A percentile compares a stretch with the other conserved stretches of the same genome.
phyloP scores from a whole-genome alignment of 306 rosid genomes.

The Adenanthera pavonina region DNA sequence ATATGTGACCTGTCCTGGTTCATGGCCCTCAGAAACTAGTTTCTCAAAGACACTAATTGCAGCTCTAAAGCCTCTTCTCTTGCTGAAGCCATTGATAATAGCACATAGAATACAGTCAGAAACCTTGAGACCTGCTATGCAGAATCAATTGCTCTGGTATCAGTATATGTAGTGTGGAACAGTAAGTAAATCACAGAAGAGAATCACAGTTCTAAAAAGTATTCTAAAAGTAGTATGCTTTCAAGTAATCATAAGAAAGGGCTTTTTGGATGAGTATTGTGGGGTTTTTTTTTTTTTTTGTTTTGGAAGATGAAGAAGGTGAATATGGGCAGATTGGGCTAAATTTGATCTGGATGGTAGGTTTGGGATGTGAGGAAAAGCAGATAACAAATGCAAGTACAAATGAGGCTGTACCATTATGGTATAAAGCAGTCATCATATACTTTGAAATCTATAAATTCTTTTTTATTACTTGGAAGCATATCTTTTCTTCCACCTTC shows the following conservation, averaged over 20 bases:
- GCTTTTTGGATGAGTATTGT: neutral
- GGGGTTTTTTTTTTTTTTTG: neutral
- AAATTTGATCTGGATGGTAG: neutral
- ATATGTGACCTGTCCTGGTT: slow-evolving; percentile 77
- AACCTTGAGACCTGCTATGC: slow-evolving; percentile 44
- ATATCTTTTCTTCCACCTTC: neutral
- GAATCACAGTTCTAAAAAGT: neutral
- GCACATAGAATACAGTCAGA: slow-evolving; percentile 68
- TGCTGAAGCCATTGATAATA: slow-evolving; percentile 65
- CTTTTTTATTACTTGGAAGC: neutral
- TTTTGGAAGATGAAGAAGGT: neutral
- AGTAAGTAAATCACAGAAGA: neutral
- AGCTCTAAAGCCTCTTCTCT: slow-evolving; percentile 54
- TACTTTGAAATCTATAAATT: too few relatives aligned
- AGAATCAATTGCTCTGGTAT: neutral
- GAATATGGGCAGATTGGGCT: neutral
- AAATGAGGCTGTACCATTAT: neutral
- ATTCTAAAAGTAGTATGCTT: neutral
- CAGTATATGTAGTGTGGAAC: neutral
- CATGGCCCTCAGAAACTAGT: slow-evolving; percentile 54
- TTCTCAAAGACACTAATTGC: slow-evolving; percentile 53
- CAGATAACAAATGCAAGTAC: neutral
- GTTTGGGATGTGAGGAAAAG: neutral
- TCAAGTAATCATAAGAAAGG: neutral
- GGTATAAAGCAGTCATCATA: too few relatives aligned